A percentile compares a stretch with the other conserved stretches of the same genome.
Conservation (phyloP, 2,329 filamentous ascomycete genomes). For the Cryphonectria naterciae region DNA sequence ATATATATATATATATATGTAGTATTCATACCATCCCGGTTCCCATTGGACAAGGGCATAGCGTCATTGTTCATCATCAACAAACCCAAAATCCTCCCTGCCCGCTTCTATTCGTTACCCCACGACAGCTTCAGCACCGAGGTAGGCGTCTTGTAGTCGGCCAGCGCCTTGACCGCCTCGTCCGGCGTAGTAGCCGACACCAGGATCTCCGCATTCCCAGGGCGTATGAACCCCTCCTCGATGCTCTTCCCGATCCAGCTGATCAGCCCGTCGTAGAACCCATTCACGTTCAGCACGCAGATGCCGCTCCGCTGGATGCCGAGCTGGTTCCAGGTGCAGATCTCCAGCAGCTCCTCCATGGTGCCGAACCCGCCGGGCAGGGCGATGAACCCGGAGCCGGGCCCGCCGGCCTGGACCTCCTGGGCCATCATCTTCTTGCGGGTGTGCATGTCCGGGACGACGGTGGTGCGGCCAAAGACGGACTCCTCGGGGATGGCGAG, state of each 20-base stretch:
- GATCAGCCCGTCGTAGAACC: conserved; percentile 89
- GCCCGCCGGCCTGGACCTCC: conserved; percentile 79
- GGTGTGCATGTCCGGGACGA: conserved; percentile 95
- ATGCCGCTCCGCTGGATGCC: conserved; percentile 85
- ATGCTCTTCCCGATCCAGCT: conserved; percentile 80
- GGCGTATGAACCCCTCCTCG: conserved; percentile 74
- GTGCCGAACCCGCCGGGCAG: conserved; percentile 91
- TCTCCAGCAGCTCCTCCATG: conserved; percentile 92
- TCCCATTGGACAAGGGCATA: no score
- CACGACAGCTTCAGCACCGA: conserved; percentile 82
- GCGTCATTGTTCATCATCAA: no score
- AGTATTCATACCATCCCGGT: not conserved
- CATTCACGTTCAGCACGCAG: conserved; percentile 82
- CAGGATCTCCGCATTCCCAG: conserved; percentile 74
- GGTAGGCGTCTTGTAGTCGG: conserved; percentile 74
- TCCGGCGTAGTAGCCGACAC: conserved; percentile 74
- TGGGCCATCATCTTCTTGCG: conserved; percentile 92
- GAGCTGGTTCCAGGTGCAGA: conserved; percentile 92
- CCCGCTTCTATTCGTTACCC: conserved; percentile 62
- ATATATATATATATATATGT: not conserved
- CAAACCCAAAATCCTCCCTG: no score
- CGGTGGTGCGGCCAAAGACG: conserved; percentile 80
- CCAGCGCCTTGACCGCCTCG: conserved; percentile 72
- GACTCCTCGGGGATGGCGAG: conserved; percentile 65
- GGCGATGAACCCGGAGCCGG: conserved; percentile 87